Evolutionary conservation across 495 filamentous ascomycete genomes (phyloP).

Genomic region (Aspergillus heteromorphus): DNA sequence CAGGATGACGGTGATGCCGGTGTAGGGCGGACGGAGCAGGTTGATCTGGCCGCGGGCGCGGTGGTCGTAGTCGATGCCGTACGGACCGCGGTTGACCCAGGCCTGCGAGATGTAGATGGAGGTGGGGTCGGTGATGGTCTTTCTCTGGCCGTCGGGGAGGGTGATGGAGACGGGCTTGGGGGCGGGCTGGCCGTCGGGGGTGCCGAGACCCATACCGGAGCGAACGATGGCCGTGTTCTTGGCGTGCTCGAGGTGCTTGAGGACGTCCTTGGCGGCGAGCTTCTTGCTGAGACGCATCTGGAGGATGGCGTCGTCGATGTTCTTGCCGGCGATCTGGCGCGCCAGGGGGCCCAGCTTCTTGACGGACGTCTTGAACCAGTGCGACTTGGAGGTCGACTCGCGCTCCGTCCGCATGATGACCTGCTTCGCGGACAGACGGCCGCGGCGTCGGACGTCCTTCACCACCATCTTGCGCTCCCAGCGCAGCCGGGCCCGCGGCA

Average conservation of each 20-base stretch:
- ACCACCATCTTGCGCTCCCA: constrained; percentile 82
- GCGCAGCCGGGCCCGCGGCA: constrained; percentile 56
- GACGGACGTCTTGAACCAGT: constrained; percentile 67
- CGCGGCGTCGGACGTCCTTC: constrained; percentile 59
- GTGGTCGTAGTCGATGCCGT: constrained; percentile 50
- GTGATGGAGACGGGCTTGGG: constrained; percentile 33
- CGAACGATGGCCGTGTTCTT: constrained; percentile 69
- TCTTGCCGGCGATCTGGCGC: constrained; percentile 85
- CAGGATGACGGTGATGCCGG: constrained; percentile 73
- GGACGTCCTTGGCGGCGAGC: constrained; percentile 78
- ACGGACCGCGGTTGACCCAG: constrained; percentile 78
- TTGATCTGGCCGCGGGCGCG: constrained; percentile 65
- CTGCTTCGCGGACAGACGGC: constrained; percentile 58
- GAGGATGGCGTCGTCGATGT: constrained; percentile 81
- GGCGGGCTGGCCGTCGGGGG: constrained; percentile 24
- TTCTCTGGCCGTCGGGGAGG: constrained; percentile 41
- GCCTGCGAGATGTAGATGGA: constrained; percentile 82
- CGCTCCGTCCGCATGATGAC: constrained; percentile 70
- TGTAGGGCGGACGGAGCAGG: constrained; percentile 57
- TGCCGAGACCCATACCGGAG: constrained; percentile 79
- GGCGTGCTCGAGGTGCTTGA: constrained; percentile 69
- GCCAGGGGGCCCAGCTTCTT: constrained; percentile 87
- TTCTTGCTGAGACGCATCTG: constrained; percentile 97
- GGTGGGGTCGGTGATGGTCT: constrained; percentile 62
- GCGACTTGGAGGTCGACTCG: constrained; percentile 55